These are phyloP conservation scores for Annulohypoxylon maeteangense DNA, from an alignment of 495 filamentous ascomycete species.

Conservation along the genomic window DNA sequence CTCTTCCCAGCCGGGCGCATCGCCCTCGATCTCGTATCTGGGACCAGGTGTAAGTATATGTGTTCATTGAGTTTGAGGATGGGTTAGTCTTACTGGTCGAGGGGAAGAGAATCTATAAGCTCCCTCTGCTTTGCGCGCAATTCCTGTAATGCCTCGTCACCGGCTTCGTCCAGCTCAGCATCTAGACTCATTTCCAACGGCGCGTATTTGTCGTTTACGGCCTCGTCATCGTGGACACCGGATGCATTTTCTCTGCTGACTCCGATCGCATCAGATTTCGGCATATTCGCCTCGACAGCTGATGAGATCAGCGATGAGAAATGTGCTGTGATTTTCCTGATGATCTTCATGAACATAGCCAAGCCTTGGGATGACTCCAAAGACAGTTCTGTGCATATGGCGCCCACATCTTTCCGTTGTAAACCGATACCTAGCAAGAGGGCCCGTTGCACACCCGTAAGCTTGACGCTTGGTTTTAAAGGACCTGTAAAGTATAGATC, in stretches of 20 bases:
- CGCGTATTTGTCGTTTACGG: constrained; percentile 69
- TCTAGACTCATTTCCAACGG: constrained; percentile 77
- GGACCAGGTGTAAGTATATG: constrained; percentile 47
- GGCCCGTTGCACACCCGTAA: constrained; percentile 81
- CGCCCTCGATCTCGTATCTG: constrained; percentile 85
- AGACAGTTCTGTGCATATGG: constrained; percentile 81
- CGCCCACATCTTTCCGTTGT: constrained; percentile 86
- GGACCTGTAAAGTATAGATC: constrained; percentile 83
- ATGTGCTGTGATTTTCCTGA: constrained; percentile 82
- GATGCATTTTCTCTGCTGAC: constrained; percentile 65
- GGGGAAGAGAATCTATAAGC: constrained; percentile 86
- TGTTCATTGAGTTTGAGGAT: background rate
- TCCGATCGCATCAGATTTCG: constrained; percentile 63
- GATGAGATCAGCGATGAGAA: constrained; percentile 80
- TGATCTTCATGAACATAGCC: constrained; percentile 95
- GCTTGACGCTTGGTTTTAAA: constrained; percentile 69
- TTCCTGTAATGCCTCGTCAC: constrained; percentile 74
- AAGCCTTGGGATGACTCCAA: constrained; percentile 82
- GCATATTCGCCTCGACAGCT: constrained; percentile 76
- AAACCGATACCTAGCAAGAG: constrained; percentile 90
- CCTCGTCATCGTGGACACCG: constrained; percentile 68
- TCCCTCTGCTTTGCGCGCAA: constrained; percentile 79
- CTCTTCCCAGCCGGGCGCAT: constrained; percentile 77
- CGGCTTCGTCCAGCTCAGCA: constrained; percentile 89
- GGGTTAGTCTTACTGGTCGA: constrained; percentile 75